Evolutionary conservation across 148 eudicot species (phyloP).

Genomic region (Persicaria tinctoria): DNA sequence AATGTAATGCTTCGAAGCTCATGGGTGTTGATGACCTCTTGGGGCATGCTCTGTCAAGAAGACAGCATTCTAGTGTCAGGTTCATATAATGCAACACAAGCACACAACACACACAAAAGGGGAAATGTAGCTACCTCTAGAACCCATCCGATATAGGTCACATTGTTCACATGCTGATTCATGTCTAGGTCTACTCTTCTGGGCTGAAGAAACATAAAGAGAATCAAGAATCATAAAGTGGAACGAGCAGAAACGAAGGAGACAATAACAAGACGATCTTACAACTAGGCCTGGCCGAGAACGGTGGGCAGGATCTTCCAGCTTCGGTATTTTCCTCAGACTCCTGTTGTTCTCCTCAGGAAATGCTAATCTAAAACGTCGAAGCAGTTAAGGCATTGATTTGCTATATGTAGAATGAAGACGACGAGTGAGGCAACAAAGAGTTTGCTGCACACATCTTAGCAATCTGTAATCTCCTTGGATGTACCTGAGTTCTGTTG

Average conservation of each 20-base stretch:
- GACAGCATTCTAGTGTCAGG: not conserved
- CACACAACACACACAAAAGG: not conserved
- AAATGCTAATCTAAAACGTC: constrained; percentile 60
- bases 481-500: constrained; percentile 52
- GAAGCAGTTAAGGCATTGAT: not conserved
- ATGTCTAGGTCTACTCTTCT: constrained; percentile 95
- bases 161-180: constrained; percentile 97
- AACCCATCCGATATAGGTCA: constrained; percentile 90
- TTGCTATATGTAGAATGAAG: not conserved
- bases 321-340: constrained; percentile 75
- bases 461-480: not conserved
- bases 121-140: constrained; percentile 55
- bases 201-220: constrained; percentile 40
- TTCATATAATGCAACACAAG: not conserved
- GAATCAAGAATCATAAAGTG: not conserved
- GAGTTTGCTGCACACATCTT: not conserved
- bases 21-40: constrained; percentile 66
- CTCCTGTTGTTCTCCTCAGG: constrained; percentile 83
- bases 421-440: not conserved
- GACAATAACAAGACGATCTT: constrained; percentile 17
- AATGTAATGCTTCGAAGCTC: constrained; percentile 75
- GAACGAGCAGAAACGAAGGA: not conserved
- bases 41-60: constrained; percentile 67
- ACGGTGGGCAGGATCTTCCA: constrained; percentile 63
- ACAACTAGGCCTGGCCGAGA: constrained; percentile 74